These are phyloP conservation scores for Xerocomus potaroensis DNA, from an alignment of 768 basidiomycete genomes.

Conservation along the genomic window DNA sequence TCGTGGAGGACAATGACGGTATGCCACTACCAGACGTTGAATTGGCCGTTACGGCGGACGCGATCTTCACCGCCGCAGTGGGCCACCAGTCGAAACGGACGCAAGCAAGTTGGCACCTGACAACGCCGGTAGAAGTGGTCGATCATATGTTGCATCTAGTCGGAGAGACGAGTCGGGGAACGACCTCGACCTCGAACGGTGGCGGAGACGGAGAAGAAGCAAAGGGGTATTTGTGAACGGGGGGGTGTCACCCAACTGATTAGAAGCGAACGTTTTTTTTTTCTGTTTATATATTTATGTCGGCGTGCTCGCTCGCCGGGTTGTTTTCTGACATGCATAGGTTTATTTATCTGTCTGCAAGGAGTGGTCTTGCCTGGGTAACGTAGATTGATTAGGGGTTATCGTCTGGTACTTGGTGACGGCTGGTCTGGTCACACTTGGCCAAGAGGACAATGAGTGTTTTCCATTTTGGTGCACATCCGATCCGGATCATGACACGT, in stretches of 20 bases:
- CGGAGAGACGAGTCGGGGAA: conserved; percentile 24
- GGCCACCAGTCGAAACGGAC: conserved; percentile 88
- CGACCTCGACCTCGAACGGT: too few species aligned
- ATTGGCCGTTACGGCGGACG: conserved; percentile 60
- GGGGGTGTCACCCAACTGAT: too few species aligned
- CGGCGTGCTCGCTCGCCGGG: too few species aligned
- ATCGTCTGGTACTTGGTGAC: too few species aligned
- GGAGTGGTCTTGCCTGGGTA: not conserved
- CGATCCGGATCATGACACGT: too few species aligned
- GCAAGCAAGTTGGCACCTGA: conserved; percentile 89
- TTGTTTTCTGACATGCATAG: too few species aligned
- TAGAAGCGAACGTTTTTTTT: not conserved
- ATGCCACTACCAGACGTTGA: conserved; percentile 44
- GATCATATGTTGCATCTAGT: conserved; percentile 70
- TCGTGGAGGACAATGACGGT: conserved; percentile 22
- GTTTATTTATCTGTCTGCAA: not conserved
- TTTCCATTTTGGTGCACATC: too few species aligned
- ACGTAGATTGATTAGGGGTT: too few species aligned
- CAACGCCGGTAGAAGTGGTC: conserved; percentile 81
- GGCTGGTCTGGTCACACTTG: too few species aligned
- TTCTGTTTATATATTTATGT: too few species aligned
- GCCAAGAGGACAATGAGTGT: too few species aligned
- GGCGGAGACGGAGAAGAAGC: not conserved
- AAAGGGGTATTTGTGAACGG: conserved; percentile 20
- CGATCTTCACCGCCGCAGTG: conserved; percentile 90